Base-by-base conservation (phyloP, 2,329 filamentous ascomycete genomes). In the Rutstroemia sp. region DNA sequence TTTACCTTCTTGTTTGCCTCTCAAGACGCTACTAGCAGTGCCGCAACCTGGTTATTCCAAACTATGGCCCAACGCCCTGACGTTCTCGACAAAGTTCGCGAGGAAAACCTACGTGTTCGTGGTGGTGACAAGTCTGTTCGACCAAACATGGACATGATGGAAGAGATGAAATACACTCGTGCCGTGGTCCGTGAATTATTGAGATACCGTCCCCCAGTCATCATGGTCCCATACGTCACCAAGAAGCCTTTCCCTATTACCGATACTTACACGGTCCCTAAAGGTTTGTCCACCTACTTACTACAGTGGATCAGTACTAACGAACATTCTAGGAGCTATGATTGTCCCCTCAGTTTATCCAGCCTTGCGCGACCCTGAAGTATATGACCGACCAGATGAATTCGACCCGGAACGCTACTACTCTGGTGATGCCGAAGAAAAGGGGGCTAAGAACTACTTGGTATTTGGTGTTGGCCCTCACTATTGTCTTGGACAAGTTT, bases 1-100 rank as follows among this genome's bases (percentile, higher is more conserved):
- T 96, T 96, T 76, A 95, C 92, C 50, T 96, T 97, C 78, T 80
- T 97, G 60, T 97, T 97, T 73, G 92, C 94, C 59, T 96, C 92
- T 3, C 94, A 97, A 75, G 94, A 99, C 72, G 94, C 94, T 63
- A 96, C 94, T 60, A 94, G 88, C 75, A 95, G 89, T 68, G 92
- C 94, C 60, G 84, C 82, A 67, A 96, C 92, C 53, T 97, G 94
- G 91, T 76, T 97, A 62, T 96, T 96, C 80, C 94, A 99, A 76
- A 82, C 90, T 67, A 86, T 90, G 76, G 92, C 94, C 48, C 90
- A 97, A 75, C 87, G 91, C 62, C 92, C 92, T n/a, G 92, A 97
- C 58, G 79, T 95, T 54, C 79, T 97, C 54, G 88, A 92, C 68
- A 89, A 89, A 66, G 82, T 99, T 56, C 89, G 92, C 47, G 91